Evolutionary conservation across 2,329 filamentous ascomycete species (phyloP).

Genomic region (Fusarium agapanthi): DNA sequence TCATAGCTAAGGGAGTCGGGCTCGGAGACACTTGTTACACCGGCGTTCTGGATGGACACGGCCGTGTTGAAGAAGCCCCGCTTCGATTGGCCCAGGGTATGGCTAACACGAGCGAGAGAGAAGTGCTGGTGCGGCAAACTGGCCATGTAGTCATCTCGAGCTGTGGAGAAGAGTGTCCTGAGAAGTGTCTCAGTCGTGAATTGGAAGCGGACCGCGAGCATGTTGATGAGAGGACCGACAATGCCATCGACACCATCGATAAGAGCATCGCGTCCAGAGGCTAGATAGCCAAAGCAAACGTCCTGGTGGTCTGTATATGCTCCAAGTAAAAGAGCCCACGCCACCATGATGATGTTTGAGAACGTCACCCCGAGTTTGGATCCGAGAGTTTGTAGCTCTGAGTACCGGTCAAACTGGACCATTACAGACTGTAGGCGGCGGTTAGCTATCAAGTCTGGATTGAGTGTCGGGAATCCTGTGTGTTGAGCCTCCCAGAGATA

Average conservation of each 20-base stretch:
- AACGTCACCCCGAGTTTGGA: conserved; percentile 51
- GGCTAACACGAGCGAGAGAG: conserved; percentile 57
- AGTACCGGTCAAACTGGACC: conserved; percentile 9
- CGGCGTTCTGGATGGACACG: conserved; percentile 45
- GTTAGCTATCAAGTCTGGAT: neutral
- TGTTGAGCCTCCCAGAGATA: conserved; percentile 7
- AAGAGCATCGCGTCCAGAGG: conserved; percentile 31
- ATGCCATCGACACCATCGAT: conserved; percentile 29
- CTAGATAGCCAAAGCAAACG: conserved; percentile 57
- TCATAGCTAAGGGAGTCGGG: conserved; percentile 10
- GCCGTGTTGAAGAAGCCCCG: conserved; percentile 47
- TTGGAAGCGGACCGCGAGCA: conserved; percentile 61
- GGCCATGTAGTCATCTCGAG: conserved; percentile 18
- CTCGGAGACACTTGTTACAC: neutral
- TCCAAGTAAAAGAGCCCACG: conserved; percentile 61
- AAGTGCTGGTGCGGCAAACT: conserved; percentile 59
- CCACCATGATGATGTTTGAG: conserved; percentile 59
- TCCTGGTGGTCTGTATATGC: conserved; percentile 57
- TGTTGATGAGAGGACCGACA: conserved; percentile 50
- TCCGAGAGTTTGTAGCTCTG: conserved; percentile 8
- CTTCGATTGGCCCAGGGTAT: conserved; percentile 37
- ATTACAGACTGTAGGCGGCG: neutral
- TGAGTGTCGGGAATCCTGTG: conserved; percentile 13
- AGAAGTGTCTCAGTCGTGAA: conserved; percentile 38
- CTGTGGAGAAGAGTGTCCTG: conserved; percentile 49